Evolutionary conservation across 805 yeast species (phyloP).

Genomic region (Candida golubevii): DNA sequence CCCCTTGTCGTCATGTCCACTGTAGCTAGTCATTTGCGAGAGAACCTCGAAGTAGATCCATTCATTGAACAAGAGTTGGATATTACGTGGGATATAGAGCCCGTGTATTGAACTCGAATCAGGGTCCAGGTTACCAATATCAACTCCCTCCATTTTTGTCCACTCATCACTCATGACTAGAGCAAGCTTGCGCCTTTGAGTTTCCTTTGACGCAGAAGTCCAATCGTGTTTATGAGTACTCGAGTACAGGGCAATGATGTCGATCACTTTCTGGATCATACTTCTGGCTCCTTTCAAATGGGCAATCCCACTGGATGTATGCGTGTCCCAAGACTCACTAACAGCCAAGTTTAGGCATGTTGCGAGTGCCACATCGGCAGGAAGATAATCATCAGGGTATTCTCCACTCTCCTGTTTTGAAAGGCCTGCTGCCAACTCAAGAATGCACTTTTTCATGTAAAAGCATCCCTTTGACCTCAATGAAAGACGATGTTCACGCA

Average conservation of each 20-base stretch:
- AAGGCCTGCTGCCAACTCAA: conserved; percentile 56
- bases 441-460: conserved; percentile 58
- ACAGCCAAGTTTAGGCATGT: conserved; percentile 61
- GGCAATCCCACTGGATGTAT: conserved; percentile 62
- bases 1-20: conserved; percentile 41
- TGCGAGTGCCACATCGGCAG: conserved; percentile 63
- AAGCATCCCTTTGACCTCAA: conserved; percentile 47
- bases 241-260: conserved; percentile 23
- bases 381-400: conserved; percentile 26
- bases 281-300: conserved; percentile 65
- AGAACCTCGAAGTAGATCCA: conserved; percentile 68
- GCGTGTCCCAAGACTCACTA: conserved; percentile 67
- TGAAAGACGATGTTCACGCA: conserved; percentile 42
- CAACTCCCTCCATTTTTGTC: conserved; percentile 21
- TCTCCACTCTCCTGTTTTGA: conserved; percentile 24
- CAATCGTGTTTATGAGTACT: neutral
- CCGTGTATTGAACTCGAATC: neutral
- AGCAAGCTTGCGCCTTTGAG: conserved; percentile 22
- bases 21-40: conserved; percentile 58
- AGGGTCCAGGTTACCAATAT: neutral
- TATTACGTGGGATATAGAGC: conserved; percentile 34
- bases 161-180: conserved; percentile 32
- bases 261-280: conserved; percentile 48
- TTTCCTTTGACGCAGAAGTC: conserved; percentile 1
- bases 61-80: conserved; percentile 55